Conservation (phyloP, 495 filamentous ascomycete species). For the Podospora bellae-mahoneyi region DNA sequence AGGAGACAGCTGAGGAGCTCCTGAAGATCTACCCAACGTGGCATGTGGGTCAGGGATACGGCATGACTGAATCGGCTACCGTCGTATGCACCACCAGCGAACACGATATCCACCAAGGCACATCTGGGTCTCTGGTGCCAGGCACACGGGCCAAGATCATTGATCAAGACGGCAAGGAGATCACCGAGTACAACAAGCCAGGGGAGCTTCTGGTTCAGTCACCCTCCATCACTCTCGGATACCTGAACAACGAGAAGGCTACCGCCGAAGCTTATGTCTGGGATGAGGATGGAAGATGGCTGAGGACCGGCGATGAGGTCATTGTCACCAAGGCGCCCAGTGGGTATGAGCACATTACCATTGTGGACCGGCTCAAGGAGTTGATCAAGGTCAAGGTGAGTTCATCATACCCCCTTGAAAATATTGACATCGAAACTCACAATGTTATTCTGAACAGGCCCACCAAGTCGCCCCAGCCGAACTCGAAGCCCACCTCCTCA, state of each 20-base stretch:
- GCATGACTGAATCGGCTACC: constrained; percentile 78
- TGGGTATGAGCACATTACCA: constrained; percentile 73
- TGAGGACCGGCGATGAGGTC: constrained; percentile 84
- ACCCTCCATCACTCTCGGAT: constrained; percentile 76
- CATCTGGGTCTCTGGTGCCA: constrained; percentile 69
- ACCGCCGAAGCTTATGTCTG: constrained; percentile 74
- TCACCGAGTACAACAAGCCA: constrained; percentile 69
- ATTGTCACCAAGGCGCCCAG: constrained; percentile 59
- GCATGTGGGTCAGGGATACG: constrained; percentile 75
- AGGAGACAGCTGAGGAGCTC: constrained; percentile 70
- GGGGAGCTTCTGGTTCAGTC: constrained; percentile 77
- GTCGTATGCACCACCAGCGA: constrained; percentile 65
- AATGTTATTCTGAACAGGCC: constrained; percentile 48
- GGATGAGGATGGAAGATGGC: constrained; percentile 69
- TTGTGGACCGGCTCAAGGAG: constrained; percentile 90
- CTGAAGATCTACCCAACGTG: constrained; percentile 62
- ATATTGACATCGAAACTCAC: neutral
- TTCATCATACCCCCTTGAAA: neutral
- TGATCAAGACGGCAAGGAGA: constrained; percentile 68
- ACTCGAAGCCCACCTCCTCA: constrained; percentile 82
- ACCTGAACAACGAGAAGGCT: constrained; percentile 80
- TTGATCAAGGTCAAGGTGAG: constrained; percentile 88
- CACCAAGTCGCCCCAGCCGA: constrained; percentile 91
- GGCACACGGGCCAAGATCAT: constrained; percentile 66
- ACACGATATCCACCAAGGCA: constrained; percentile 67